A percentile compares a stretch with the other conserved stretches of the same genome.
Evolutionary conservation across 257 asterid genomes (phyloP).

Genomic region (Nicotiana tabacum): DNA sequence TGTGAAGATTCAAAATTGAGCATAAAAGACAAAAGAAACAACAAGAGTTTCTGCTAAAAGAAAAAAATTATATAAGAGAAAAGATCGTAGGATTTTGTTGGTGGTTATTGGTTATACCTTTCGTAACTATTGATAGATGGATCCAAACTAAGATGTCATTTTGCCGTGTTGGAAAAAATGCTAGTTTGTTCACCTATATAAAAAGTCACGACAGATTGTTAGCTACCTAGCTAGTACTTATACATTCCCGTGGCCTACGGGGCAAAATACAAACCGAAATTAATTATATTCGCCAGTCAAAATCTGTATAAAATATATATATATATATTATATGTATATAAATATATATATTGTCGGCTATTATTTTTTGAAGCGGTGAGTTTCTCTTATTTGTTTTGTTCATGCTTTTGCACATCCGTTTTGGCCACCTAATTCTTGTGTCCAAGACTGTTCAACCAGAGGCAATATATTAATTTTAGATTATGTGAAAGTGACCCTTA

Average conservation of each 20-base stretch:
- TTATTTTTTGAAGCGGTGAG: too few relatives aligned
- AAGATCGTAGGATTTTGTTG: not conserved
- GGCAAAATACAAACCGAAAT: too few relatives aligned
- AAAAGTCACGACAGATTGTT: not conserved
- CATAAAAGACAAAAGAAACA: slow-evolving; percentile 15
- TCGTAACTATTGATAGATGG: slow-evolving; percentile 2
- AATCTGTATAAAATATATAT: too few relatives aligned
- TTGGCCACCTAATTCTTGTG: slow-evolving; percentile 14
- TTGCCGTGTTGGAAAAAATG: slow-evolving; percentile 27
- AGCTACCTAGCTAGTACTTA: not conserved
- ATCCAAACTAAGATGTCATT: slow-evolving; percentile 6
- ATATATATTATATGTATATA: too few relatives aligned
- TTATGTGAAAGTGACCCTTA: not conserved
- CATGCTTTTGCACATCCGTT: not conserved
- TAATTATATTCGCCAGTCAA: too few relatives aligned
- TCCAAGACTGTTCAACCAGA: not conserved
- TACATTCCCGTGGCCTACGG: not conserved
- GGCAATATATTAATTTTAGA: not conserved
- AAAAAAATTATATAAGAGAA: not conserved
- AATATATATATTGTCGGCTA: too few relatives aligned
- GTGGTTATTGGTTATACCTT: slow-evolving; percentile 31
- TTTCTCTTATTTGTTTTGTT: not conserved
- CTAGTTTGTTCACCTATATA: slow-evolving; percentile 5
- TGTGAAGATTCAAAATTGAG: not conserved
- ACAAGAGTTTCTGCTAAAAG: slow-evolving; percentile 5